Evolutionary conservation across 2,329 filamentous ascomycete species (phyloP), one percentile per base, ranked within the genome.

Genomic region (Alternaria incomplexa): DNA sequence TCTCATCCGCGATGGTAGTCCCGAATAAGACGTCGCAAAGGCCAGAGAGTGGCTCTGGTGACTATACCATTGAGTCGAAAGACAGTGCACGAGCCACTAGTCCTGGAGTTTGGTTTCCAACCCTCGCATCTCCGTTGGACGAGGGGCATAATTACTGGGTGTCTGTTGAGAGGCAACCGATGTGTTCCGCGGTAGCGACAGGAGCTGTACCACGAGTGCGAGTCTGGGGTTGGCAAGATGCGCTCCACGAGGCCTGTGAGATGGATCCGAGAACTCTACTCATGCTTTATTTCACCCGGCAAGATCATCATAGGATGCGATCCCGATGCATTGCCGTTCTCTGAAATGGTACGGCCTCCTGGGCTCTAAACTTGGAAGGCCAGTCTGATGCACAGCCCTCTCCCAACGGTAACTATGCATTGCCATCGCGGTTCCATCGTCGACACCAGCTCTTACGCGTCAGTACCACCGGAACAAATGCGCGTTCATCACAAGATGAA

Each of bases 1-100:
- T 11, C n/a, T 17, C n/a, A 40, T 0, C n/a, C 36, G 3, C 36
- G 9, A 17, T 0, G 15, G 8, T 17, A 17, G 0, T 1, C 36
- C 1, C 36, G 1, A 40, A 40, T 17, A 0, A 40, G 9, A 40
- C 5, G 36, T 40, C 36, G 36, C 36, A 17, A 40, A 17, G 15
- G 36, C 17, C 36, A 40, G 36, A 40, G 36, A 40, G 17, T 40
- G 36, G 36, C 36, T 40, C n/a, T 11, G n/a, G n/a, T 40, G 36
- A 40, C 36, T 40, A 9, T 40, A 17, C 36, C n/a, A 40, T 40
- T 40, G 2, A 40, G 36, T 11, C 8, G 9, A 17, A 40, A 40
- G 36, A 40, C 36, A 11, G 4, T 40, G 36, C 36, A 40, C 5
- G 36, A 2, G n/a, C 36, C 36, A 40, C 5, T 40, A 3, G 3